Percentiles rank a stretch among this genome's conserved stretches.
Conservation (phyloP, 139 green algal species). For the Chlamydomonas sphaeroides region DNA sequence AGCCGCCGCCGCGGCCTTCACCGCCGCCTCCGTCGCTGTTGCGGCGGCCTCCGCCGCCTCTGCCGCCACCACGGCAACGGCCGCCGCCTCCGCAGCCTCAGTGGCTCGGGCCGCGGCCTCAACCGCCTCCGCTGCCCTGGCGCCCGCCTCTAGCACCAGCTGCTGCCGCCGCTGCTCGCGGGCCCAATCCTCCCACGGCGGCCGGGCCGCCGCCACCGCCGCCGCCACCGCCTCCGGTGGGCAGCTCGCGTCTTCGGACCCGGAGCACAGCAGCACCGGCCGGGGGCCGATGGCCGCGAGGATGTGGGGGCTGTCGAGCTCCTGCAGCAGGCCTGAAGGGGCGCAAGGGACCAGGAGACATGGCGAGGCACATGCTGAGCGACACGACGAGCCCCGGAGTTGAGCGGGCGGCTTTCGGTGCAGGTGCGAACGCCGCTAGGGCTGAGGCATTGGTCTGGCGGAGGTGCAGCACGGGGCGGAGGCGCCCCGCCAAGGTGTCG, state of each 20-base stretch:
- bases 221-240: slow-evolving; percentile 28
- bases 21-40: background rate
- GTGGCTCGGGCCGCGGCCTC: background rate
- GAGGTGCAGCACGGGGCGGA: too few species aligned
- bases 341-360: background rate
- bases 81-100: background rate
- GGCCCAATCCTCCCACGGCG: background rate
- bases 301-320: slow-evolving; percentile 60
- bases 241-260: slow-evolving; percentile 61
- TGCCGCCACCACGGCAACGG: background rate
- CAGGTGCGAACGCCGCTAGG: background rate
- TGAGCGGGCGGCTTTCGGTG: background rate
- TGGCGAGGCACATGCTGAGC: background rate
- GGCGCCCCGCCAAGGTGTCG: too few species aligned
- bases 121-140: background rate
- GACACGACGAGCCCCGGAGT: too few species aligned
- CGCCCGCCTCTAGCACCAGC: background rate
- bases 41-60: background rate
- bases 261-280: slow-evolving; percentile 67
- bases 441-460: too few species aligned
- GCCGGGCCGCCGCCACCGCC: background rate
- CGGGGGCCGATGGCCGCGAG: slow-evolving; percentile 64
- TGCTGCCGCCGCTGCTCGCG: background rate
- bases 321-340: slow-evolving; percentile 42
- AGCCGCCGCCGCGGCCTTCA: background rate